phyloP scores from a whole-genome alignment of 768 basidiomycete genomes.

The Hydnum rufescens region DNA sequence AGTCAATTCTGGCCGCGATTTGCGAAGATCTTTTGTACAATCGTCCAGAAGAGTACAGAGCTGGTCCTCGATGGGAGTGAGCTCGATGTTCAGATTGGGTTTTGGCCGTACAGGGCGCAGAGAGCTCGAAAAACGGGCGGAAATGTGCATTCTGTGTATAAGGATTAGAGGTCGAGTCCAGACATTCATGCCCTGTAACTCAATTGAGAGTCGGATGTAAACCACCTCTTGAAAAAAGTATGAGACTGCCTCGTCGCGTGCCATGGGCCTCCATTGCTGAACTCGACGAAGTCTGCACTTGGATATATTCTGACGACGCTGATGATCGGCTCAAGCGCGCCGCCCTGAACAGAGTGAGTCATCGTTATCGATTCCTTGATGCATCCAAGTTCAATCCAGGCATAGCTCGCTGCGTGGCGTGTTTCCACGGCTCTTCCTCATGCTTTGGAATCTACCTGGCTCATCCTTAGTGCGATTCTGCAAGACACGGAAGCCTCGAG shows the following conservation, averaged over 20 bases:
- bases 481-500: conserved; percentile 26
- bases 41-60: conserved; percentile 67
- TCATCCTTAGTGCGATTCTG: conserved; percentile 37
- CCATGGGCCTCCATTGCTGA: conserved; percentile 56
- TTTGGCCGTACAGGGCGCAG: neutral
- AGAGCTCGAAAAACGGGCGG: neutral
- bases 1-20: conserved; percentile 32
- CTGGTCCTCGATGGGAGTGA: conserved; percentile 27
- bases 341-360: conserved; percentile 46
- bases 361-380: neutral
- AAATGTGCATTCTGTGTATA: too few relatives aligned
- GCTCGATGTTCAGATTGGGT: neutral
- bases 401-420: conserved; percentile 65
- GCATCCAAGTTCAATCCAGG: neutral
- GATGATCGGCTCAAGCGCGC: conserved; percentile 33
- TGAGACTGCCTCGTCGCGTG: conserved; percentile 58
- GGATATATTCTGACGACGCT: conserved; percentile 50
- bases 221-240: too few relatives aligned
- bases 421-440: conserved; percentile 58
- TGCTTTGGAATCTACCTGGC: conserved; percentile 53
- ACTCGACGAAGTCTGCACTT: conserved; percentile 53
- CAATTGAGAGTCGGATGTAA: too few relatives aligned
- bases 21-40: conserved; percentile 38
- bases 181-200: too few relatives aligned
- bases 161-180: too few relatives aligned